Evolutionary conservation across 2,329 filamentous ascomycete genomes (phyloP).

Genomic region (Endoconidiophora laricicola): DNA sequence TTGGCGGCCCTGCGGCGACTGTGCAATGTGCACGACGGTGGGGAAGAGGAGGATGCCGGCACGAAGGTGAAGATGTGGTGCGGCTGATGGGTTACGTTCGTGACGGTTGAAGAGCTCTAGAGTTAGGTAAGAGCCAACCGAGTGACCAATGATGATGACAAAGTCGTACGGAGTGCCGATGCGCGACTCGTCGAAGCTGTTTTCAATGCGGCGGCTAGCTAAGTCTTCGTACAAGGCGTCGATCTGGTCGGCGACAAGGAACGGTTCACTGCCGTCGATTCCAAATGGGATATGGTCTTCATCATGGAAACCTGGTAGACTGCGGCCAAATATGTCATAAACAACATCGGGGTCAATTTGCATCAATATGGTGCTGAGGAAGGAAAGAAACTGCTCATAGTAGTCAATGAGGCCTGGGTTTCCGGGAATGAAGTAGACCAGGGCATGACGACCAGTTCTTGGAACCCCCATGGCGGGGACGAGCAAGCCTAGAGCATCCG

Average conservation of each 20-base stretch:
- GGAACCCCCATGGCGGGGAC: slow-evolving; percentile 18
- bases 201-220: slow-evolving; percentile 18
- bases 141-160: slow-evolving; percentile 56
- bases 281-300: slow-evolving; percentile 32
- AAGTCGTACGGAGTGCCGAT: slow-evolving; percentile 30
- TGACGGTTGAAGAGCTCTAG: slow-evolving; percentile 50
- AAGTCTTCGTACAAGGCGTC: slow-evolving; percentile 25
- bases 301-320: slow-evolving; percentile 42
- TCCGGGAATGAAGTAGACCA: slow-evolving; percentile 59
- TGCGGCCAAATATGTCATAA: slow-evolving; percentile 41
- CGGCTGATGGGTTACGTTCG: slow-evolving; percentile 21
- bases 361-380: slow-evolving; percentile 37
- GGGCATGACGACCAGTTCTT: slow-evolving; percentile 20
- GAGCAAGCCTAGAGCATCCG: slow-evolving; percentile 8
- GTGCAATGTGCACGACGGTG: slow-evolving; percentile 54
- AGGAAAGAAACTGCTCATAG: slow-evolving; percentile 49
- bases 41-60: slow-evolving; percentile 54
- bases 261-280: slow-evolving; percentile 25
- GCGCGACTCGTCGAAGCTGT: slow-evolving; percentile 15
- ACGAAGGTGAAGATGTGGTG: slow-evolving; percentile 26
- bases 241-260: slow-evolving; percentile 38
- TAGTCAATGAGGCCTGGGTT: slow-evolving; percentile 64
- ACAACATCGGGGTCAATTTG: slow-evolving; percentile 22
- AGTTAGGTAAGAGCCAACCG: slow-evolving; percentile 54
- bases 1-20: slow-evolving; percentile 41